phyloP scores from a whole-genome alignment of 202 grass and related monocot genomes.

The Brachypodium distachyon region DNA sequence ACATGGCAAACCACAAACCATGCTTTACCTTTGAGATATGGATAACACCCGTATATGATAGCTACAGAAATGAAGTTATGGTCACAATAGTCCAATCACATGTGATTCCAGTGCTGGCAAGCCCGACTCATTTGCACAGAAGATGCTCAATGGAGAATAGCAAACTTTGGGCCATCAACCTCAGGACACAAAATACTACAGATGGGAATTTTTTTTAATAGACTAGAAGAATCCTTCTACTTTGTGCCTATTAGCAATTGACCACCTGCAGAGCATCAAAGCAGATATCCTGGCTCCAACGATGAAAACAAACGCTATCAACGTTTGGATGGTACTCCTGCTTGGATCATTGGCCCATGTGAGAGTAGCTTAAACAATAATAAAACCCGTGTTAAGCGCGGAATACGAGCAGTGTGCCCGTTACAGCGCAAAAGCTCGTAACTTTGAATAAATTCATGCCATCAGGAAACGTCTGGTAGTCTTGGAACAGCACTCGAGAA shows the following conservation, averaged over 20 bases:
- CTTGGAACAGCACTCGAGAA: background rate
- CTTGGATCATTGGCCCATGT: background rate
- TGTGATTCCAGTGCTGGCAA: background rate
- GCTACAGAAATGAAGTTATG: background rate
- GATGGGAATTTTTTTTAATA: background rate
- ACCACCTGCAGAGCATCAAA: background rate
- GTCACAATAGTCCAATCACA: background rate
- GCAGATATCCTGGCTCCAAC: background rate
- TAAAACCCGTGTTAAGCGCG: background rate
- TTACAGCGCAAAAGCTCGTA: conserved; percentile 8
- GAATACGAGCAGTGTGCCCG: background rate
- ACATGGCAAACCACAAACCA: background rate
- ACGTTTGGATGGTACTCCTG: background rate
- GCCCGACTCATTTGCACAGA: background rate
- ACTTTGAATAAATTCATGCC: conserved; percentile 10
- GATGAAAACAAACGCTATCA: background rate
- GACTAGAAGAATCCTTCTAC: background rate
- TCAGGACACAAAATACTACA: background rate
- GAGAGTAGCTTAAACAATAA: background rate
- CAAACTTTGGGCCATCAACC: background rate
- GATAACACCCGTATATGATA: background rate
- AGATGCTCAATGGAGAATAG: background rate
- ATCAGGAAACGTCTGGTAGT: conserved; percentile 5
- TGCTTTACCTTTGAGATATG: background rate
- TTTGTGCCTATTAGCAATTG: background rate